A percentile compares a stretch with the other conserved stretches of the same genome.
Evolutionary conservation across 495 filamentous ascomycete species (phyloP).

Genomic region (Entonaema liquescens): DNA sequence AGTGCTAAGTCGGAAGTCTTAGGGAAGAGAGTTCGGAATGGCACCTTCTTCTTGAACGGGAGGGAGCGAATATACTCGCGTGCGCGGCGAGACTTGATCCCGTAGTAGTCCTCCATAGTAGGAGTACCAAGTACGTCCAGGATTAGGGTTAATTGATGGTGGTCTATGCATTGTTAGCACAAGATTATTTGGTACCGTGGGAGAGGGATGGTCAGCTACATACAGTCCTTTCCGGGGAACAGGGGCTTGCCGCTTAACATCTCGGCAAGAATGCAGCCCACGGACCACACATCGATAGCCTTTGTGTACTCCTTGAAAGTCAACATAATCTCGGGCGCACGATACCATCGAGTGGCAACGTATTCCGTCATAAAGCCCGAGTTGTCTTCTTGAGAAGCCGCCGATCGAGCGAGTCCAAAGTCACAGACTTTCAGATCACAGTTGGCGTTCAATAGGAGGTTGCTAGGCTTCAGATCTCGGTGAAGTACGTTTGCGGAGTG

Average conservation of each 20-base stretch:
- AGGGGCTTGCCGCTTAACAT: conserved; percentile 99
- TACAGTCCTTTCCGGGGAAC: conserved; percentile 99
- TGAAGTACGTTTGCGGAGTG: conserved; percentile 99
- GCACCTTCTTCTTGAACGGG: conserved; percentile 99
- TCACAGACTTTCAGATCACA: conserved; percentile 99
- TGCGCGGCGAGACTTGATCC: conserved; percentile 97
- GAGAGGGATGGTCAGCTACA: conserved; percentile 50
- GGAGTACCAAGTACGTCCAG: conserved; percentile 97
- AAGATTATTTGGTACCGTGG: background rate
- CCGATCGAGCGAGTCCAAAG: conserved; percentile 93
- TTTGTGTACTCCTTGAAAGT: conserved; percentile 99
- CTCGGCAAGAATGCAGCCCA: conserved; percentile 99
- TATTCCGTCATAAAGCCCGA: conserved; percentile 99
- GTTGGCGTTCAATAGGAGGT: conserved; percentile 96
- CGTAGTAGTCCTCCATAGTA: conserved; percentile 99
- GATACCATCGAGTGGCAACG: conserved; percentile 98
- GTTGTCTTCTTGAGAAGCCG: conserved; percentile 95
- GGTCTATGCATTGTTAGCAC: conserved; percentile 66
- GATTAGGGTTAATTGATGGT: conserved; percentile 98
- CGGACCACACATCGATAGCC: conserved; percentile 99
- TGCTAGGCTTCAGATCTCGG: conserved; percentile 96
- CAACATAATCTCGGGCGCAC: conserved; percentile 99
- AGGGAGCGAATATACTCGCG: conserved; percentile 98
- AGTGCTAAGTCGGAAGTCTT: conserved; percentile 94
- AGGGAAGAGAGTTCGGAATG: conserved; percentile 96